Evolutionary conservation across 148 eudicot genomes (phyloP).

Genomic region (Camellia granthamiana): DNA sequence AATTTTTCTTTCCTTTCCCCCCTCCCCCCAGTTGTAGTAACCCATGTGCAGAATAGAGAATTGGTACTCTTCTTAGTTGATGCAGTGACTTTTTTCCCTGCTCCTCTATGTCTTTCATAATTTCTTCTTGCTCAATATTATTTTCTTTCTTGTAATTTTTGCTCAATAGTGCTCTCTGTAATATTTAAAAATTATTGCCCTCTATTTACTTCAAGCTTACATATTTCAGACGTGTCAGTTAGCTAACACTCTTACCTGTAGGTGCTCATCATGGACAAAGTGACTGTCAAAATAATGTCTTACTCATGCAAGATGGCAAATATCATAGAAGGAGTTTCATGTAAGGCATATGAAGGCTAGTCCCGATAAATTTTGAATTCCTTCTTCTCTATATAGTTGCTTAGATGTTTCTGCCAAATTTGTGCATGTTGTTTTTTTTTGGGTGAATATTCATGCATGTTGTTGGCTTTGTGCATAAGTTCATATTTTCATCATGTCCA

Average conservation of each 20-base stretch:
- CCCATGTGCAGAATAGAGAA: neutral
- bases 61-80: neutral
- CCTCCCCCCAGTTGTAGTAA: neutral
- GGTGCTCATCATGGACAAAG: conserved; percentile 97
- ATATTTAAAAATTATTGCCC: neutral
- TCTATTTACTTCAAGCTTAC: conserved; percentile 2
- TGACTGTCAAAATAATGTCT: conserved; percentile 85
- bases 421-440: too few relatives aligned
- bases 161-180: neutral
- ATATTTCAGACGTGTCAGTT: conserved; percentile 11
- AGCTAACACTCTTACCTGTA: conserved; percentile 31
- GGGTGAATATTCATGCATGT: too few relatives aligned
- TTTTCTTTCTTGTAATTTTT: neutral
- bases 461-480: too few relatives aligned
- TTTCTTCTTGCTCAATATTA: too few relatives aligned
- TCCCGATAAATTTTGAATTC: conserved; percentile 14
- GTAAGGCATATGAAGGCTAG: conserved; percentile 54
- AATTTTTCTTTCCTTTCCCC: too few relatives aligned
- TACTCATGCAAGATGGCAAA: conserved; percentile 94
- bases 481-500: too few relatives aligned
- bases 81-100: neutral
- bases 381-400: neutral
- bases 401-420: too few relatives aligned
- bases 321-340: conserved; percentile 90
- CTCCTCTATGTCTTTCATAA: too few relatives aligned